Evolutionary conservation across 805 yeast species (phyloP), one percentile per base, ranked within the genome.

Genomic region (Kluyveromyces siamensis): DNA sequence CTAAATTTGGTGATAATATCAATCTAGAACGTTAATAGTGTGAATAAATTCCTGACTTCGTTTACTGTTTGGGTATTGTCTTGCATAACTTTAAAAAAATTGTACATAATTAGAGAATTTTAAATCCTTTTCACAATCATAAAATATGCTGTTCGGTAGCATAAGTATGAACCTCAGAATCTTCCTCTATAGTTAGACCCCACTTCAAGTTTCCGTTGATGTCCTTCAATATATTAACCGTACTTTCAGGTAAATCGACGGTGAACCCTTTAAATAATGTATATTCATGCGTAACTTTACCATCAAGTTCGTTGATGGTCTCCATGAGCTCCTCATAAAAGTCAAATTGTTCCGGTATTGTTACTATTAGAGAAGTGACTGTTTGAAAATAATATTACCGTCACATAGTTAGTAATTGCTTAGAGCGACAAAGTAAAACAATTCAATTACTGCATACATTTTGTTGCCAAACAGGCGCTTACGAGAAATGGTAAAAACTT

Each of bases 1-100:
- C 87, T 16, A 88, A 86, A 65, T 93, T 91, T 62, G 99, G 98
- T 25, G 79, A 78, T 57, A 81, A 87, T 50, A 93, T 91, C 62
- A 90, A 90, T 63, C 70, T 91, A 44, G 99, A 91, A 63, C 73
- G 81, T 54, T 75, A 60, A 60, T 9, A 19, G 16, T 11, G 13
- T 27, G 2, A 27, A 21, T 10, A 13, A 16, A 5, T 7, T 39
- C 10, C n/a, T 39, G 18, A 30, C 18, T 19, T 21, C 14, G 16
- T 38, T 18, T 41, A 35, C 18, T 19, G 35, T 13, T 11, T 30
- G 35, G 35, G 14, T 30, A 30, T 21, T 21, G 25, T 30, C 35
- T 30, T 30, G 35, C 35, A 30, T 30, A 30, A 30, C 11, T 30
- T 30, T 30, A 30, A 30, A 30, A 30, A 30, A 30, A 30, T 13